Evolutionary conservation across 2,329 filamentous ascomycete genomes (phyloP), one percentile per base, ranked within the genome.

Genomic region (Colletotrichum chrysophilum): DNA sequence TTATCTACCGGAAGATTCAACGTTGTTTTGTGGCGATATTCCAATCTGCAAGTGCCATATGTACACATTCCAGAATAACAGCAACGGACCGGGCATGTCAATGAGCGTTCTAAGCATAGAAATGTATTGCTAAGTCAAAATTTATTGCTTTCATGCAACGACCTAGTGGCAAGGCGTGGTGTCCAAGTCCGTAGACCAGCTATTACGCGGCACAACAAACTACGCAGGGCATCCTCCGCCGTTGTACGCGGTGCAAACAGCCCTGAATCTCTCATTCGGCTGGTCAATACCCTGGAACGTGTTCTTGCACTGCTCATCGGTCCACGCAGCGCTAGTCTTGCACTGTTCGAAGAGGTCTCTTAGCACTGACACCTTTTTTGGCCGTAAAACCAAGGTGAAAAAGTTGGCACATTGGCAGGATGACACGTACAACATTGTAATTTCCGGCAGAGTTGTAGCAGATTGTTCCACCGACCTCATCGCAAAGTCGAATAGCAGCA

Each of bases 331-430:
- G 5, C 43, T 48, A 7, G 43, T 48, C 43, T 48, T 48, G 43
- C 43, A 48, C 43, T 48, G n/a, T 48, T 48, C 5, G 4, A 21
- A 21, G 43, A n/a, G 18, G 4, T 7, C 1, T 48, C 5, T 48
- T 13, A 48, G 43, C 43, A 48, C 43, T 48, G 3, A 13, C 3
- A 3, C n/a, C 10, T 21, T 21, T 21, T 21, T 48, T 5, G n/a
- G n/a, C n/a, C n/a, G 43, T 4, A 48, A 48, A 4, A 18, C 2
- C 10, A 1, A 21, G 43, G n/a, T 13, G 18, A 13, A 1, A 21
- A 48, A 48, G n/a, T n/a, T 13, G 1, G n/a, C 38, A 0, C 1
- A 13, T 48, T 12, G 5, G 0, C 10, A 21, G 18, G 43, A 48
- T 48, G 43, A 12, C 2, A 48, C 43, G 3, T 21, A 48, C 43